phyloP scores from a whole-genome alignment of 2,329 filamentous ascomycete species.

The Mycosphaerelloides madeirae region DNA sequence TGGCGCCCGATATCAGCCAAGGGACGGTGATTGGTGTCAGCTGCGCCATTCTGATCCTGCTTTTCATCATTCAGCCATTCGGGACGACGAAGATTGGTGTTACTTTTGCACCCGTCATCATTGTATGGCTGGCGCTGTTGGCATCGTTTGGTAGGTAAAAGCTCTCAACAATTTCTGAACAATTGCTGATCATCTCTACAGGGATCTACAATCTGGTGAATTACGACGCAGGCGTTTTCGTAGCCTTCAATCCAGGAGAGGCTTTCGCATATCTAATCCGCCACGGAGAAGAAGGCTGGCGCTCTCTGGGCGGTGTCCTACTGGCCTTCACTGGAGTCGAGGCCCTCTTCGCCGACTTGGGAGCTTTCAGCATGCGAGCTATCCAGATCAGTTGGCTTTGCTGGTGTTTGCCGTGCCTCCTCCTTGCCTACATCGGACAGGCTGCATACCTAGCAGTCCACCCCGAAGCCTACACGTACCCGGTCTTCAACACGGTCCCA shows the following conservation, averaged over 20 bases:
- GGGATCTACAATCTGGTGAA: constrained; percentile 54
- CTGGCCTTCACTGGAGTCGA: constrained; percentile 75
- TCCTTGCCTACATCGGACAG: constrained; percentile 66
- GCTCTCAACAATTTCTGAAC: no score
- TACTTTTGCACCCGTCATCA: constrained; percentile 61
- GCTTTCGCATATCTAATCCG: constrained; percentile 58
- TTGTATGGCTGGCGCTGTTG: constrained; percentile 63
- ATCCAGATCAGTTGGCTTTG: constrained; percentile 68
- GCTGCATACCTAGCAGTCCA: constrained; percentile 64
- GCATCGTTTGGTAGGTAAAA: constrained; percentile 54
- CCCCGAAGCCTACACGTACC: constrained; percentile 61
- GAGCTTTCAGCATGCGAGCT: constrained; percentile 60
- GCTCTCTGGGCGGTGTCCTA: constrained; percentile 61
- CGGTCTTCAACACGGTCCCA: constrained; percentile 68
- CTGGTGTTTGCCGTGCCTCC: constrained; percentile 62
- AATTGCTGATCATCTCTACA: no score
- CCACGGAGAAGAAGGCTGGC: constrained; percentile 59
- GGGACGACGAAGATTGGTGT: constrained; percentile 58
- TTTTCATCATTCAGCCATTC: constrained; percentile 62
- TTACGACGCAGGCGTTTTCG: constrained; percentile 47
- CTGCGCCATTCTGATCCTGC: constrained; percentile 59
- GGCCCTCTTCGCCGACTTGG: constrained; percentile 71
- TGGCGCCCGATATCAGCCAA: constrained; percentile 52
- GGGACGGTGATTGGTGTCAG: constrained; percentile 58
- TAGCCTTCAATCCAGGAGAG: constrained; percentile 53